Evolutionary conservation across 805 yeast species (phyloP).

Genomic region (Candida sonorensis): DNA sequence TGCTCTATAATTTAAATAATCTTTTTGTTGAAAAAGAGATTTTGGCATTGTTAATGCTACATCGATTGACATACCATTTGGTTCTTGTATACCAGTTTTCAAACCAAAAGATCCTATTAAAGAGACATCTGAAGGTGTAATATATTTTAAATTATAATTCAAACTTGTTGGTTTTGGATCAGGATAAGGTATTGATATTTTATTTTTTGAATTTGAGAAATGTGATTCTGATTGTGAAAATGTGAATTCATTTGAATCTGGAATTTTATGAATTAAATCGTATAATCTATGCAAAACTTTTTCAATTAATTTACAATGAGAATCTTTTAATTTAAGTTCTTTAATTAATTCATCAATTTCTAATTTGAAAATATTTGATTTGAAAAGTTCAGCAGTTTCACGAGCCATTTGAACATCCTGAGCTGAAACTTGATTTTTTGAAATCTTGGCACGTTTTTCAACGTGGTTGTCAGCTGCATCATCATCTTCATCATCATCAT

Average conservation of each 20-base stretch:
- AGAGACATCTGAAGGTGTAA: slow-evolving; percentile 66
- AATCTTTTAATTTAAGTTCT: slow-evolving; percentile 71
- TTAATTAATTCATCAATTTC: slow-evolving; percentile 87
- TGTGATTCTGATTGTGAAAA: slow-evolving; percentile 53
- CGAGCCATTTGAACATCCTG: slow-evolving; percentile 88
- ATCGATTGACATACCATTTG: slow-evolving; percentile 62
- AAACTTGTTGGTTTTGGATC: slow-evolving; percentile 75
- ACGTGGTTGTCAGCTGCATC: slow-evolving; percentile 7
- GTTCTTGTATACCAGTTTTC: slow-evolving; percentile 68
- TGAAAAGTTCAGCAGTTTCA: slow-evolving; percentile 90
- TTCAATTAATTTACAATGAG: slow-evolving; percentile 59
- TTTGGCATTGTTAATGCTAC: slow-evolving; percentile 78
- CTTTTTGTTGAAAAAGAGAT: slow-evolving; percentile 72
- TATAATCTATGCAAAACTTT: slow-evolving; percentile 69
- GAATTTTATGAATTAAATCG: slow-evolving; percentile 58
- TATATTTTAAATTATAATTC: slow-evolving; percentile 65
- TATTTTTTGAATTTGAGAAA: slow-evolving; percentile 37
- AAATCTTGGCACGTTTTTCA: slow-evolving; percentile 9
- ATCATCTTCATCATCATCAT: slow-evolving; percentile 12
- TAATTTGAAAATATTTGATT: slow-evolving; percentile 89
- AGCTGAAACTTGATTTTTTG: slow-evolving; percentile 38
- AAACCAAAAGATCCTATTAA: slow-evolving; percentile 87
- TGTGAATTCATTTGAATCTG: slow-evolving; percentile 44
- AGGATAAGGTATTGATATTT: slow-evolving; percentile 72
- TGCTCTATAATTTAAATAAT: slow-evolving; percentile 83